Conservation (phyloP, 2,329 filamentous ascomycete genomes). For the Immersiporthe knoxdaviesiana region DNA sequence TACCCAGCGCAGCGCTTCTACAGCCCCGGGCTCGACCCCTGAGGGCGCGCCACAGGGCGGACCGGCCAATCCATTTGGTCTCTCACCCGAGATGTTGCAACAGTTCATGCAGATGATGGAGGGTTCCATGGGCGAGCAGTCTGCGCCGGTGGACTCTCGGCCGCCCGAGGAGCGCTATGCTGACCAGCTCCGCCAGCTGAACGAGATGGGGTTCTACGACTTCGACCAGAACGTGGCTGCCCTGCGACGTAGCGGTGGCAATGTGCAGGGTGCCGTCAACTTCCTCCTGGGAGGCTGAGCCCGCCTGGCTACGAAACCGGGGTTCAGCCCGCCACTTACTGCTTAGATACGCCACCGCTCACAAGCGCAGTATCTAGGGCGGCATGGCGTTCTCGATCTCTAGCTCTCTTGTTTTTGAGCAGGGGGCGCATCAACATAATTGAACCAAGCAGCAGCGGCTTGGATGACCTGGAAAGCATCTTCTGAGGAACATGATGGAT, state of each 20-base stretch:
- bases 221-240: slow-evolving; percentile 93
- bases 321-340: neutral
- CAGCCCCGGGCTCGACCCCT: slow-evolving; percentile 32
- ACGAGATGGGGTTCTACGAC: slow-evolving; percentile 98
- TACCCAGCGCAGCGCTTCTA: slow-evolving; percentile 32
- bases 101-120: slow-evolving; percentile 58
- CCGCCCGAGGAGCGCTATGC: slow-evolving; percentile 94
- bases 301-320: neutral
- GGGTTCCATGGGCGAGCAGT: slow-evolving; percentile 44
- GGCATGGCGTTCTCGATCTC: neutral
- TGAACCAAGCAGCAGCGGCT: neutral
- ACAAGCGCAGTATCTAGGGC: neutral
- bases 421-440: neutral
- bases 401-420: slow-evolving; percentile 3
- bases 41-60: slow-evolving; percentile 48
- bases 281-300: slow-evolving; percentile 58
- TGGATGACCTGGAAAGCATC: neutral
- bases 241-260: slow-evolving; percentile 84
- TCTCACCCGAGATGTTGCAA: slow-evolving; percentile 60
- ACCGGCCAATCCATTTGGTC: slow-evolving; percentile 46
- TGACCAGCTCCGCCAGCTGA: slow-evolving; percentile 86
- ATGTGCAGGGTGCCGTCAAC: slow-evolving; percentile 89
- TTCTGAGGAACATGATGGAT: neutral
- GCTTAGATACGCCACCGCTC: neutral
- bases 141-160: slow-evolving; percentile 74